These are phyloP conservation scores for Diplodia corticola DNA, from an alignment of 2,329 filamentous ascomycete genomes.

Conservation along the genomic window DNA sequence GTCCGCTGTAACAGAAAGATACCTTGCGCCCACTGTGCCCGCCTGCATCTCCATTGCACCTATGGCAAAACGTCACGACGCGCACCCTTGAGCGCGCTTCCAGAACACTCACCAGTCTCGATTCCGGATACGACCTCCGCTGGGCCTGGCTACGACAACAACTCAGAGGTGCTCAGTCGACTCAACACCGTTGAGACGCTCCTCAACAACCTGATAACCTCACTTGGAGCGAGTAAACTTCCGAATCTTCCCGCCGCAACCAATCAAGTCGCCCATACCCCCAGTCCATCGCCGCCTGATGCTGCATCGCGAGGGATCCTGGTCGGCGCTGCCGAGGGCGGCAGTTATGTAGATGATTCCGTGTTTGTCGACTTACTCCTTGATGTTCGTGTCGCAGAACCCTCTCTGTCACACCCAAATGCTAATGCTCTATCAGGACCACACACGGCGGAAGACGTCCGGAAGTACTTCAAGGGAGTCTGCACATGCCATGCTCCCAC, in stretches of 20 bases:
- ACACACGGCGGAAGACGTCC: neutral
- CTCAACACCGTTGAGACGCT: neutral
- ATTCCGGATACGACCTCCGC: neutral
- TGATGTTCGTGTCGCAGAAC: neutral
- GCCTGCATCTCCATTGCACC: neutral
- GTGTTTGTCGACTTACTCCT: neutral
- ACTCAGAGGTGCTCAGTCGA: neutral
- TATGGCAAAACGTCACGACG: neutral
- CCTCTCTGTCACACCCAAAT: too few relatives aligned
- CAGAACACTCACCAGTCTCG: neutral
- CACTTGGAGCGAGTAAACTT: neutral
- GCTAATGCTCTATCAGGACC: neutral
- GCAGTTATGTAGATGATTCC: slow-evolving; percentile 8
- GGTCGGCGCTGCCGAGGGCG: neutral
- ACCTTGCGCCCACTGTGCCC: neutral
- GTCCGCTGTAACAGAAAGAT: slow-evolving; percentile 15
- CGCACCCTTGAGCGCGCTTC: neutral
- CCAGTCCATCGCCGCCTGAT: too few relatives aligned
- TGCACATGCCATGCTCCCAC: neutral
- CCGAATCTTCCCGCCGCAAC: too few relatives aligned
- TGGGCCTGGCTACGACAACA: neutral
- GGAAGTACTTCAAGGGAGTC: neutral
- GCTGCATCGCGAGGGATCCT: neutral
- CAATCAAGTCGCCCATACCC: too few relatives aligned
- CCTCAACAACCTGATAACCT: neutral